phyloP scores from a whole-genome alignment of 1,139 yeast species.

The Blastobotrys aristatus region DNA sequence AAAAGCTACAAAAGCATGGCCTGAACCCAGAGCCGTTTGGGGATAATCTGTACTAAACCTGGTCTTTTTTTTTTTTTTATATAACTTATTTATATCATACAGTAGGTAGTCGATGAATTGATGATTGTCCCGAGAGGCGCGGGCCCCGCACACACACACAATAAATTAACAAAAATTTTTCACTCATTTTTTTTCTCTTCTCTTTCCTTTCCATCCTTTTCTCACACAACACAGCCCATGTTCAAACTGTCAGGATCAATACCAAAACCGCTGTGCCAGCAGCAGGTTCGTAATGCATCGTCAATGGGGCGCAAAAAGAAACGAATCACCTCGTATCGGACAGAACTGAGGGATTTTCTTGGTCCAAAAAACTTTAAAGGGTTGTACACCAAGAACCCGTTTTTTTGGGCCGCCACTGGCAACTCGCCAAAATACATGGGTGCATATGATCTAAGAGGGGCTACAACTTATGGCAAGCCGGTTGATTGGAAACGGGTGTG shows the following conservation, averaged over 20 bases:
- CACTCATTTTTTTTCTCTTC: background rate
- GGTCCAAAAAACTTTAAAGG: conserved; percentile 86
- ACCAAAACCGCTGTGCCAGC: conserved; percentile 8
- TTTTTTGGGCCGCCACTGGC: conserved; percentile 64
- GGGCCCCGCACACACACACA: background rate
- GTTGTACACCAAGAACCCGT: conserved; percentile 71
- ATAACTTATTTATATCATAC: too few species aligned
- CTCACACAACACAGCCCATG: background rate
- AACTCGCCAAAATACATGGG: conserved; percentile 72
- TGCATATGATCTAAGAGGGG: conserved; percentile 40
- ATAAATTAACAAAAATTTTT: background rate
- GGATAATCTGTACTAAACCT: conserved; percentile 22
- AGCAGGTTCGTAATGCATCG: conserved; percentile 16
- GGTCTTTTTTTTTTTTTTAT: too few species aligned
- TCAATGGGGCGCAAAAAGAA: conserved; percentile 15
- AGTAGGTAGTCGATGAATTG: too few species aligned
- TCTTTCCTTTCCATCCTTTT: background rate
- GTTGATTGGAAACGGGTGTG: conserved; percentile 25
- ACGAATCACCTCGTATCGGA: conserved; percentile 32
- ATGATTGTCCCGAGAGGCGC: too few species aligned
- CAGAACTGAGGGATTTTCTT: conserved; percentile 48
- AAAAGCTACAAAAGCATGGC: conserved; percentile 38
- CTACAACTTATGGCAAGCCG: background rate
- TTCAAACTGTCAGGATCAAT: conserved; percentile 4
- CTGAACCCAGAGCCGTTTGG: conserved; percentile 20